Percentiles rank a stretch among this genome's conserved stretches.
Conservation (phyloP, 2,329 filamentous ascomycete species). For the Colletotrichum sidae region DNA sequence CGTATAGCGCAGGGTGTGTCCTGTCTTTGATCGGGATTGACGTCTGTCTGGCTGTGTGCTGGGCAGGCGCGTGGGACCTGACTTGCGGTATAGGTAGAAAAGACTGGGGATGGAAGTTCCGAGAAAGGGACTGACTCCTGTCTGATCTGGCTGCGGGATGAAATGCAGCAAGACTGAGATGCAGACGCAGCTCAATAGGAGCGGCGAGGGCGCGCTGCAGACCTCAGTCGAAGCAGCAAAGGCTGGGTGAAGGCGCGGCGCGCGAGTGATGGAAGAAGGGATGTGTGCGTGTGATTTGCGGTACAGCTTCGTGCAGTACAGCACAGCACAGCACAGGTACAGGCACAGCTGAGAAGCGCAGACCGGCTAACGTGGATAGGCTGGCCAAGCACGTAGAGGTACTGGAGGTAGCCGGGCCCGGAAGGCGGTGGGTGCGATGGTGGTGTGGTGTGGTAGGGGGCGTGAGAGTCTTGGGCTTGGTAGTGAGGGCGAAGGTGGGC, state of each 20-base stretch:
- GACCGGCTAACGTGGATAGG: constrained; percentile 12
- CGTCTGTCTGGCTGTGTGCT: constrained; percentile 34
- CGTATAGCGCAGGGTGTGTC: constrained; percentile 35
- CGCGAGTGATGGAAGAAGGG: constrained; percentile 2
- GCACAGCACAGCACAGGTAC: background rate
- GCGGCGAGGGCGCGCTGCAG: constrained; percentile 11
- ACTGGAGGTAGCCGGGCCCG: background rate
- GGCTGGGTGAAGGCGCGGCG: background rate
- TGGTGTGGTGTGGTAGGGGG: constrained; percentile 10
- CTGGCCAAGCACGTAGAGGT: constrained; percentile 8
- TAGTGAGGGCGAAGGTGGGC: background rate
- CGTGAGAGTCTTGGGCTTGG: constrained; percentile 1
- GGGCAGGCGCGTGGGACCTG: constrained; percentile 29
- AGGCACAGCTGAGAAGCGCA: constrained; percentile 16
- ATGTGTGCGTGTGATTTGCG: constrained; percentile 18
- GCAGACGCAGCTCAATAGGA: constrained; percentile 20
- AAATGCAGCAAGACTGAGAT: constrained; percentile 22
- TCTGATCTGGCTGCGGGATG: constrained; percentile 28
- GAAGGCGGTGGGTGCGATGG: constrained; percentile 12
- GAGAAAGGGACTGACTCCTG: constrained; percentile 33
- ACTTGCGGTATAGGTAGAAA: constrained; percentile 16
- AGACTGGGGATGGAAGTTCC: constrained; percentile 23
- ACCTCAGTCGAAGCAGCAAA: background rate
- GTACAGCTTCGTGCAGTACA: background rate
- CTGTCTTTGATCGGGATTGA: constrained; percentile 31